These are phyloP conservation scores for Cochliopodium minus DNA, from an alignment of 208 protist species.

Conservation along the genomic window DNA sequence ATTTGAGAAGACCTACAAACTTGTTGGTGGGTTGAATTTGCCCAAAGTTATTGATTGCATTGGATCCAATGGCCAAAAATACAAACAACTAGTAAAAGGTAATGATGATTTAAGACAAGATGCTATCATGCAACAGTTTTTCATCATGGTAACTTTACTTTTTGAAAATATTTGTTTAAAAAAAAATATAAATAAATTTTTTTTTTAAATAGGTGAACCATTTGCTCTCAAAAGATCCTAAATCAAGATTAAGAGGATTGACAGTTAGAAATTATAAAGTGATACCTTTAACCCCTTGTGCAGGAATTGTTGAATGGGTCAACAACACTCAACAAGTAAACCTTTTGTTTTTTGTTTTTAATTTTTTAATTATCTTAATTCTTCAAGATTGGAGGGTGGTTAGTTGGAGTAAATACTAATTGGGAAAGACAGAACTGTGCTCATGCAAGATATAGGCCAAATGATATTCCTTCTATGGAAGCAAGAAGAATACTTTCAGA, in stretches of 20 bases:
- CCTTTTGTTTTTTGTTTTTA: too few species aligned
- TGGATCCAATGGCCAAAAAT: slow-evolving; percentile 47
- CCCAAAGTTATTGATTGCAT: slow-evolving; percentile 67
- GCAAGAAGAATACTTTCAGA: not conserved
- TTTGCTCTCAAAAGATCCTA: slow-evolving; percentile 31
- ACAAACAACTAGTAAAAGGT: slow-evolving; percentile 48
- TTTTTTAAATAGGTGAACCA: slow-evolving; percentile 59
- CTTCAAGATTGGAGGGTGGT: slow-evolving; percentile 63
- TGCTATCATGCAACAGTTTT: slow-evolving; percentile 80
- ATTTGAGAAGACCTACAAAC: slow-evolving; percentile 45
- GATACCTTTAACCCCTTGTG: slow-evolving; percentile 59
- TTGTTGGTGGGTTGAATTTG: slow-evolving; percentile 73
- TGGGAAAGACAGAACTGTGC: slow-evolving; percentile 24
- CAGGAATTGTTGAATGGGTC: slow-evolving; percentile 72
- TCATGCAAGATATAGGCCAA: slow-evolving; percentile 58
- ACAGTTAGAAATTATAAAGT: slow-evolving; percentile 74
- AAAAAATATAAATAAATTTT: too few species aligned
- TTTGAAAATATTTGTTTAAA: too few species aligned
- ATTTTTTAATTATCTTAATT: too few species aligned
- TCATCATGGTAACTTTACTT: too few species aligned
- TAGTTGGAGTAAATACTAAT: slow-evolving; percentile 31
- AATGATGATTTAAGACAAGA: slow-evolving; percentile 84
- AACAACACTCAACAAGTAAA: slow-evolving; percentile 58
- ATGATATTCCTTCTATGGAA: slow-evolving; percentile 29
- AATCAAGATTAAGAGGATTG: slow-evolving; percentile 23